Percentiles rank a stretch among this genome's conserved stretches.
phyloP scores from a whole-genome alignment of 225 moss, liverwort and hornwort genomes.

The Sphagnum contortum region DNA sequence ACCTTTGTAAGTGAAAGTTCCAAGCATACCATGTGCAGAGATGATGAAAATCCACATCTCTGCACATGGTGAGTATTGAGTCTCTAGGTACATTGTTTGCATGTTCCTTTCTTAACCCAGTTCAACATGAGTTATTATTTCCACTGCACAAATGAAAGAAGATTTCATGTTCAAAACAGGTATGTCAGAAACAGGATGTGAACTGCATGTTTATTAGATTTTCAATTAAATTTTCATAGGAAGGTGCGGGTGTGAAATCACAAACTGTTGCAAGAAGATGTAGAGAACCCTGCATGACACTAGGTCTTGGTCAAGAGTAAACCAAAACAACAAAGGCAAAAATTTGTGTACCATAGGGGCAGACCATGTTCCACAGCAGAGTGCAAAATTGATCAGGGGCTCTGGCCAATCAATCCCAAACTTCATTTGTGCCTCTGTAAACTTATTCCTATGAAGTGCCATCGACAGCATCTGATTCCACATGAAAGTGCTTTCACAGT shows the following conservation, averaged over 20 bases:
- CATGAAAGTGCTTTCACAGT: not conserved
- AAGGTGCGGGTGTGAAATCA: not conserved
- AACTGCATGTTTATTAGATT: not conserved
- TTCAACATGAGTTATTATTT: no score
- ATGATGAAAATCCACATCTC: no score
- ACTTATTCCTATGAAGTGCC: slow-evolving; percentile 55
- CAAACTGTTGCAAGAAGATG: not conserved
- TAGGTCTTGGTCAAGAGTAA: not conserved
- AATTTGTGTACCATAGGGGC: slow-evolving; percentile 61
- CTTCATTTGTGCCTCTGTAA: slow-evolving; percentile 55
- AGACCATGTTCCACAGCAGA: slow-evolving; percentile 72
- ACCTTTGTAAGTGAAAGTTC: not conserved
- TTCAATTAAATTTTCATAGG: not conserved
- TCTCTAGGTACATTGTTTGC: no score
- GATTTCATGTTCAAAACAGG: not conserved
- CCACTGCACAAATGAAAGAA: no score
- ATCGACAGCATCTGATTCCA: slow-evolving; percentile 50
- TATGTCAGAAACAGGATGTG: not conserved
- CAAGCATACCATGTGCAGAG: not conserved
- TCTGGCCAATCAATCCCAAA: slow-evolving; percentile 68
- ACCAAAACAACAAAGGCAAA: not conserved
- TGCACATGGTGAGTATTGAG: no score
- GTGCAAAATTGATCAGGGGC: slow-evolving; percentile 57
- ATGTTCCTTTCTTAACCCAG: no score
- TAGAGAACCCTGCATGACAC: no score